Evolutionary conservation across 1,284 basidiomycete species (phyloP), one percentile per base, ranked within the genome.

Genomic region (Microbotryomycetes sp.): DNA sequence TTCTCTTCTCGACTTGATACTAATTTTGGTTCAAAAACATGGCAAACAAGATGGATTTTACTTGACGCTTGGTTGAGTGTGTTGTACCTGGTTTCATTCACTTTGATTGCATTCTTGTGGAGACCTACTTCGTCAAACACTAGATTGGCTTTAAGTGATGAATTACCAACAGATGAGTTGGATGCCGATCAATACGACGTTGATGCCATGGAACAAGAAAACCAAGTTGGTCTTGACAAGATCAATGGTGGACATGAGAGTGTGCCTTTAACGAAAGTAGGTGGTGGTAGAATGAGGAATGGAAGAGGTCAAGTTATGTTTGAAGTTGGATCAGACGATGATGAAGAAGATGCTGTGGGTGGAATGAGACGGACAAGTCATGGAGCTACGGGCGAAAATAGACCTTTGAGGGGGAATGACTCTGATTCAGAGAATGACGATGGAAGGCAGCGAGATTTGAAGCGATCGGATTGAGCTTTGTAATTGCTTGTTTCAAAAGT

Each of bases 31-130:
- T 88, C 93, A 2, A 86, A 87, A 65, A 89, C 90, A n/a, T 98
- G 94, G 94, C 83, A 83, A 67, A 83, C 85, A 57, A 84, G 93
- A 55, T 99, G 96, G 96, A 91, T 92, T 83, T 79, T 98, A 16
- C 81, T 98, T 49, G 96, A 98, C 72, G 96, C 92, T n/a, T 97
- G 91, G 81, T 81, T 97, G 30, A 63, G 63, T n/a, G 25, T 64
- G 49, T 60, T 96, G 36, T 96, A 92, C 75, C 82, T 92, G 54
- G 77, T 81, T 32, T 85, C 87, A 50, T 97, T 98, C 75, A 77
- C 80, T 51, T 80, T 83, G 9, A 91, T 97, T 66, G 85, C 89
- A 3, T 97, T 85, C 78, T 80, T 97, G 29, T 99, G 96, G 94
- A 82, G 92, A 48, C 94, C 94, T 60, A 90, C 92, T 2, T 84